Base-by-base conservation (phyloP, 257 asterid genomes). In the Perilla frutescens region DNA sequence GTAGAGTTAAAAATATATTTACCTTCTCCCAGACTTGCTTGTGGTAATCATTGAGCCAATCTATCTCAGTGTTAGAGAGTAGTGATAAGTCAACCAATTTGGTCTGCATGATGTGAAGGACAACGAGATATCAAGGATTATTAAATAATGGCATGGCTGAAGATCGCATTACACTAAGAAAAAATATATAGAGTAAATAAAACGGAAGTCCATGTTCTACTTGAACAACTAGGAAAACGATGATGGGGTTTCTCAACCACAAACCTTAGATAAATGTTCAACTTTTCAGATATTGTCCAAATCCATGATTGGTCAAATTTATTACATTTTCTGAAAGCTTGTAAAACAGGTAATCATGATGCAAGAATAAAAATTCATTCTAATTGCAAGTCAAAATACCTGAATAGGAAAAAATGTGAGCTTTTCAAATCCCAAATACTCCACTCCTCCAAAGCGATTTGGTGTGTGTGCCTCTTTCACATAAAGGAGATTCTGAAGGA, bases 11-110 rank as follows among this genome's bases (percentile, higher is more conserved):
- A 53, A 41, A 15, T 67, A 45, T 55, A 37, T 80, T 70, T 71
- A 90, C 98, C 93, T 91, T 94, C 76, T 94, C 96, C 99, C 99
- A 94, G 40, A 92, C 96, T 84, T 87, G 93, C 53, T 79, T 64
- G 67, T 94, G 99, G 88, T 91, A 94, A 81, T 85, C 91, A 77
- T 94, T 87, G 60, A 94, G 83, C 99, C 99, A 94, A 75, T 85
- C 87, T 57, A 94, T 78, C 87, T 94, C 99, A 40, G 73, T 72
- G 62, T 77, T 62, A 59, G 93, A 90, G 60, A 94, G 87, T 79
- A 91, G 70, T 32, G 97, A 81, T 47, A 87, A 39, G 72, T 90
- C 92, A 13, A 90, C 74, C 85, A 91, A 54, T 71, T 91, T 94
- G 51, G 86, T 47, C 99, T 94, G 87, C 79, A 80, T 32, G 45